Conservation (phyloP, 352 stramenopile genomes). For the Phytophthora vignae region DNA sequence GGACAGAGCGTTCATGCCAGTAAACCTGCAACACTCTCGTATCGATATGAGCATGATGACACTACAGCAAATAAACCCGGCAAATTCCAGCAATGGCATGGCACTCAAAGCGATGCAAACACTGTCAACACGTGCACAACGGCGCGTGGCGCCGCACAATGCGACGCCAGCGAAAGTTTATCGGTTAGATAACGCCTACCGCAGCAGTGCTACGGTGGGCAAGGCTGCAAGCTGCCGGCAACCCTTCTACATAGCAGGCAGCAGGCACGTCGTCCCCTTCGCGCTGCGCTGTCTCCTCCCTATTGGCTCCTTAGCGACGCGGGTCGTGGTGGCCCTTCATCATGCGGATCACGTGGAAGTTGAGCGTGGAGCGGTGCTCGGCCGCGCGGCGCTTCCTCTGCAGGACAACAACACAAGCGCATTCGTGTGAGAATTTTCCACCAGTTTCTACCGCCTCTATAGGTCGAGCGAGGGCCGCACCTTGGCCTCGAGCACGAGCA, state of each 20-base stretch:
- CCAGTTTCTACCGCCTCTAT: neutral
- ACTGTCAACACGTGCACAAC: conserved; percentile 16
- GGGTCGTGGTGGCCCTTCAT: conserved; percentile 72
- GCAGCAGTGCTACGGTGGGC: neutral
- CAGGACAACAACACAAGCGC: neutral
- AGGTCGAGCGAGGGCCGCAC: conserved; percentile 20
- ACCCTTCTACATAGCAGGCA: conserved; percentile 7
- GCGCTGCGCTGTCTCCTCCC: neutral
- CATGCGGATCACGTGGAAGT: conserved; percentile 91
- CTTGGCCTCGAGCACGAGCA: conserved; percentile 80
- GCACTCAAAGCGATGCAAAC: conserved; percentile 2
- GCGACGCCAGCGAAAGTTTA: conserved; percentile 26
- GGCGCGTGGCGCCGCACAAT: conserved; percentile 8
- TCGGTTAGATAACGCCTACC: conserved; percentile 21
- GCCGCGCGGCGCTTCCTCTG: conserved; percentile 67
- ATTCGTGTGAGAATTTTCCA: neutral
- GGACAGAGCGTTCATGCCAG: too few species aligned
- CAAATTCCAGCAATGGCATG: neutral
- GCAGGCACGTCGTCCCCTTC: neutral
- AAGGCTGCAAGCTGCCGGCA: conserved; percentile 1
- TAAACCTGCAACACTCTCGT: neutral
- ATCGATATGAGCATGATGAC: neutral
- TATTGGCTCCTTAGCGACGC: conserved; percentile 25
- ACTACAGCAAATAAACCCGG: too few species aligned
- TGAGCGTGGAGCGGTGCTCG: conserved; percentile 85